Base-by-base conservation (phyloP, 2,329 filamentous ascomycete genomes). In the Cyphellophora europaea region DNA sequence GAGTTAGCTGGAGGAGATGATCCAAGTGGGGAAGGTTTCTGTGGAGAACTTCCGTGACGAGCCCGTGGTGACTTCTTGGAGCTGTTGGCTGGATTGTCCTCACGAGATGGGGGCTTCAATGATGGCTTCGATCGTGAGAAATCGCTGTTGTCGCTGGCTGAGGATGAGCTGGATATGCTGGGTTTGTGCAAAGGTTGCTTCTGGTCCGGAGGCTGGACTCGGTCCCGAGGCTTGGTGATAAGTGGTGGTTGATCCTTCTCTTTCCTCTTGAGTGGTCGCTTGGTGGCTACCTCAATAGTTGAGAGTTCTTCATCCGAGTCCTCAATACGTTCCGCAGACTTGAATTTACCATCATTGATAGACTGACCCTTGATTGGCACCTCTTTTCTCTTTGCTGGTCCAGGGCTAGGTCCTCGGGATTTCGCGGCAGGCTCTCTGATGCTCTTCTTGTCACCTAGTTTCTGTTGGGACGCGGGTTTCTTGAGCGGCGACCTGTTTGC, bases 1-100 rank as follows among this genome's bases (percentile, higher is more conserved):
- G 70, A 69, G 51, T 74, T 77, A 41, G 74, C 67, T 5, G 74
- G 73, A 14, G 72, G 72, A 2, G 74, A 77, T 5, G 71, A 72
- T 6, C 70, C 73, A 8, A 78, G 65, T 10, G 73, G 74, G 11
- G 75, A 78, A 2, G 73, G 73, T 35, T 77, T 77, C 49, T 68
- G 71, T 2, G 74, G 72, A 27, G 71, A 74, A 40, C 62, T 74
- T 14, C 57, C 61, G 32, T 47, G 56, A 33, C 50, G 53, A 51
- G 48, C 53, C 43, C 51, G 61, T 37, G 54, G 51, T 27, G 56
- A 41, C n/a, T 41, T 36, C 19, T 42, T 43, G 19, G 40, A 23
- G 17, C 35, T 15, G 17, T 25, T 34, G 12, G 28, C 19, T 11
- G 44, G 45, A 6, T 40, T 38, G 37, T 30, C 36, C 14, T 31